phyloP scores from a whole-genome alignment of 1,284 basidiomycete genomes.

The Cutaneotrichosporon cavernicola region DNA sequence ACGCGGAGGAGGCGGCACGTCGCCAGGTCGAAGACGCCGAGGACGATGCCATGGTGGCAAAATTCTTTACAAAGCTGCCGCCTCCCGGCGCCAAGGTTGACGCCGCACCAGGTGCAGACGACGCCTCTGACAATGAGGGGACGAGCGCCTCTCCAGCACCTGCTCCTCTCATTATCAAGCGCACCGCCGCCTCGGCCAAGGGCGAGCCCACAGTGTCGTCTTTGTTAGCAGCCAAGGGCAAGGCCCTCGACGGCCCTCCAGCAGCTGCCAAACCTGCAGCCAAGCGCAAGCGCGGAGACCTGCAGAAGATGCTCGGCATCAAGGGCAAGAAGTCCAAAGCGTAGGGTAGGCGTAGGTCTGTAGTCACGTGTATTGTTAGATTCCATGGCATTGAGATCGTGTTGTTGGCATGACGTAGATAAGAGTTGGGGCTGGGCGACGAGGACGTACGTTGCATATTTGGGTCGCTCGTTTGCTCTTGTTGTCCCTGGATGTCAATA shows the following conservation, averaged over 20 bases:
- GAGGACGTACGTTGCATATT: neutral
- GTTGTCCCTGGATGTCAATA: too few species aligned
- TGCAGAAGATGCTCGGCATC: slow-evolving; percentile 57
- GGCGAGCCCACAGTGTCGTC: slow-evolving; percentile 67
- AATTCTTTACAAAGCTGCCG: slow-evolving; percentile 75
- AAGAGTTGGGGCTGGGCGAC: neutral
- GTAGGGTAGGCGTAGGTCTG: neutral
- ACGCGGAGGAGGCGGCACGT: slow-evolving; percentile 58
- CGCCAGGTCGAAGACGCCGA: slow-evolving; percentile 72
- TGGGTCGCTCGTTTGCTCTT: neutral
- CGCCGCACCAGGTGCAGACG: neutral
- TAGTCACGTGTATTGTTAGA: slow-evolving; percentile 8
- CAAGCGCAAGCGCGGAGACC: slow-evolving; percentile 59
- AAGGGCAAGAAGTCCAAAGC: slow-evolving; percentile 56
- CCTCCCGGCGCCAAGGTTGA: slow-evolving; percentile 3
- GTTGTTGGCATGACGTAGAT: slow-evolving; percentile 3
- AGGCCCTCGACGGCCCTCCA: slow-evolving; percentile 57
- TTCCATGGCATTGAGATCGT: slow-evolving; percentile 6
- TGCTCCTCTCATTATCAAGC: slow-evolving; percentile 63
- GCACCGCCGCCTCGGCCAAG: slow-evolving; percentile 55
- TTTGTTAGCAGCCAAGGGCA: slow-evolving; percentile 67
- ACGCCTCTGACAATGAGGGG: neutral
- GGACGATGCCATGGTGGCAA: slow-evolving; percentile 81
- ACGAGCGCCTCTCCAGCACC: neutral
- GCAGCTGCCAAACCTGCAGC: slow-evolving; percentile 48